Base-by-base conservation (phyloP, 176 grass and related monocot genomes). In the Triticum dicoccoides region DNA sequence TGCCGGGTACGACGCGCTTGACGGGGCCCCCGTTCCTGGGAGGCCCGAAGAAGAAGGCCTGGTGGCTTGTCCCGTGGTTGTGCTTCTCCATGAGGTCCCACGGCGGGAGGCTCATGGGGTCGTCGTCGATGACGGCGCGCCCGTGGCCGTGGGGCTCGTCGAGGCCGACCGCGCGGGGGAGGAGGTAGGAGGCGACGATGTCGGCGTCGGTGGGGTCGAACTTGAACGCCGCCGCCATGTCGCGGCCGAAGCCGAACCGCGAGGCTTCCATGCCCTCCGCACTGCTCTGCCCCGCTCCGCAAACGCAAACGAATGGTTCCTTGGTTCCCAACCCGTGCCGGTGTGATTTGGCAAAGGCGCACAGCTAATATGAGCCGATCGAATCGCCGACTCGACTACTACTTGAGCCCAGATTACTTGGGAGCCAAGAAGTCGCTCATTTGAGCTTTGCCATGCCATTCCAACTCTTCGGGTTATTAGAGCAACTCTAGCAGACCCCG, bases 121-220 rank as follows among this genome's bases (percentile, higher is more conserved):
- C 66, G 24, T 4, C 85, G 25, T 86, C 77, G 65, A 80, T 13
- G 24, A 80, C 8, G 52, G 52, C 77, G 13, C 4, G 47, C 47
- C 1, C 47, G 52, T 63, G 65, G 11, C 0, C 76, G 65, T 86
- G 0, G 0, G 35, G 35, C 76, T 8, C 45, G 11, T 1, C 25
- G 1, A 73, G 1, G 24, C n/a, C 25, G 17, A 33, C 0, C 0
- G 76, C 84, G 11, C 65, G 51, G 2, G 76, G 84, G 7, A 86
- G 65, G 17, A 80, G 65, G 65, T 86, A 80, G 51, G 7, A 32
- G 3, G 65, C 51, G 11, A 86, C 65, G 20, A 86, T 20, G 24
- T 80, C 76, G 7, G 17, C 64, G 51, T 86, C 65, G 7, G 84
- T 86, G 0, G 76, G 76, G 35, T 86, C 37, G 84, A 86, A 86